A percentile compares a stretch with the other conserved stretches of the same genome.
Conservation (phyloP, 768 basidiomycete species). For the Suillus clintonianus region DNA sequence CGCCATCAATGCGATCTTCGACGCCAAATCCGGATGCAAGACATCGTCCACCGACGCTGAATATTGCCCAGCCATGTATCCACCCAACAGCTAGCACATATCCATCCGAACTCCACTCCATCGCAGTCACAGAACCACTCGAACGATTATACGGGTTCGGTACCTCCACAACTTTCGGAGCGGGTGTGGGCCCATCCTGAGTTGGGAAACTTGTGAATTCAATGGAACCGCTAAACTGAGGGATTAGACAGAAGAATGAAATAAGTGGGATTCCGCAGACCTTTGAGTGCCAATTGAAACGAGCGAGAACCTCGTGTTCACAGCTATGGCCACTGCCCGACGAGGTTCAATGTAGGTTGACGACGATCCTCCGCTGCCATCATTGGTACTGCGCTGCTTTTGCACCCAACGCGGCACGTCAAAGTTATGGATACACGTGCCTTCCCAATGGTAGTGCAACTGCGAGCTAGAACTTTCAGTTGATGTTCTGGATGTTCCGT, state of each 20-base stretch:
- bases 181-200: constrained; percentile 54
- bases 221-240: constrained; percentile 55
- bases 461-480: constrained; percentile 11
- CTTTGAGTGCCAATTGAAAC: constrained; percentile 77
- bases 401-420: constrained; percentile 78
- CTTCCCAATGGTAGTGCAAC: constrained; percentile 54
- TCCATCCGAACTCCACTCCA: constrained; percentile 96
- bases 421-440: constrained; percentile 79
- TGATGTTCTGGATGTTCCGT: constrained; percentile 7
- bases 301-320: constrained; percentile 82
- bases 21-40: constrained; percentile 76
- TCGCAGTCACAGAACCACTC: constrained; percentile 60
- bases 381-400: constrained; percentile 64
- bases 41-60: constrained; percentile 88
- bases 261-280: constrained; percentile 36
- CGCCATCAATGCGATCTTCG: constrained; percentile 60
- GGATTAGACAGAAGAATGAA: constrained; percentile 1
- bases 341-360: constrained; percentile 63
- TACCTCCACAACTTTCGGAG: constrained; percentile 62
- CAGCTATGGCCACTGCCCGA: constrained; percentile 61
- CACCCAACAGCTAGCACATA: constrained; percentile 94
- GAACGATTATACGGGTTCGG: constrained; percentile 60
- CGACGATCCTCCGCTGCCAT: constrained; percentile 32
- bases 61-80: constrained; percentile 86
- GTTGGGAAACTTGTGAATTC: constrained; percentile 72